These are phyloP conservation scores for Populus hybrid DNA, from an alignment of 441 rosid genomes.

Conservation along the genomic window DNA sequence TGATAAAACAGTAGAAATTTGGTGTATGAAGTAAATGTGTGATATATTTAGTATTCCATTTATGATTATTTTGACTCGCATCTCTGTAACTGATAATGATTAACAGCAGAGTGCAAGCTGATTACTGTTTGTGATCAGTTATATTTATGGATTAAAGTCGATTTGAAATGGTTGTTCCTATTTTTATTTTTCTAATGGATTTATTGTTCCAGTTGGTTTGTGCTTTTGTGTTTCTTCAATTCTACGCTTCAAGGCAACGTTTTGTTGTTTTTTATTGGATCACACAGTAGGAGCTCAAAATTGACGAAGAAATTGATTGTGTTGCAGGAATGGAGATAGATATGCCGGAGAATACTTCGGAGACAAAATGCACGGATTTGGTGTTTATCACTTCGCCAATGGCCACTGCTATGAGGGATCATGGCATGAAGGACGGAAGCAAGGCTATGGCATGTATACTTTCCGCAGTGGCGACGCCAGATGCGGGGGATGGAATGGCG, in stretches of 20 bases:
- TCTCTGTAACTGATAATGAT: background rate
- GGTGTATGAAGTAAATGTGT: background rate
- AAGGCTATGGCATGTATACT: slow-evolving; percentile 78
- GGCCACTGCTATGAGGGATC: slow-evolving; percentile 93
- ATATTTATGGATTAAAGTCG: background rate
- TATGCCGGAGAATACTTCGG: slow-evolving; percentile 90
- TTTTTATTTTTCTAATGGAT: background rate
- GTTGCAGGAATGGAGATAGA: slow-evolving; percentile 78
- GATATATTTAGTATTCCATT: background rate
- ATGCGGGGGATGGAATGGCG: slow-evolving; percentile 82
- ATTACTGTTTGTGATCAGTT: background rate
- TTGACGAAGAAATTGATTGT: slow-evolving; percentile 14
- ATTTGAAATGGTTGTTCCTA: background rate
- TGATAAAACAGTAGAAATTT: background rate
- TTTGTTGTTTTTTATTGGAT: background rate
- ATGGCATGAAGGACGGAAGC: slow-evolving; percentile 92
- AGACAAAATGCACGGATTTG: slow-evolving; percentile 92
- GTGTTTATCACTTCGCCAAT: slow-evolving; percentile 78
- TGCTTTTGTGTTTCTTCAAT: background rate
- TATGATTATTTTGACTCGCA: background rate
- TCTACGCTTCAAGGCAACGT: background rate
- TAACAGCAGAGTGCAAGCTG: background rate
- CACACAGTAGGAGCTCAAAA: background rate
- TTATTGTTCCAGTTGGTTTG: background rate
- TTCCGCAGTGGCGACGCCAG: slow-evolving; percentile 59